Evolutionary conservation across 73 alveolate genomes (phyloP).

Genomic region (Halteria grandinella): DNA sequence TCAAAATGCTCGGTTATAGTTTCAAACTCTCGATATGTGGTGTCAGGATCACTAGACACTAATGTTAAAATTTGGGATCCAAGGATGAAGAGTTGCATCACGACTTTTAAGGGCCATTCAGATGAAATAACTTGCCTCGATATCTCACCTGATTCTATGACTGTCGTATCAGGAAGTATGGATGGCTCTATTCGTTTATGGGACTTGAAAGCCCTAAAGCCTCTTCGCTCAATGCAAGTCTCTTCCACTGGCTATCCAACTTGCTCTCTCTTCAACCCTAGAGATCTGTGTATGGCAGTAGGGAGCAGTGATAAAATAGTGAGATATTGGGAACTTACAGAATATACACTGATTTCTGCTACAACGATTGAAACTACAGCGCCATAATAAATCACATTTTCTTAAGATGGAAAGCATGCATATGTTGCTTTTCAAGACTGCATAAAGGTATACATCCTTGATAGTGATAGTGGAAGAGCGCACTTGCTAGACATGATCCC

Average conservation of each 20-base stretch:
- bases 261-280: conserved; percentile 34
- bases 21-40: no score
- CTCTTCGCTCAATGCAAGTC: no score
- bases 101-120: no score
- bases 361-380: conserved; percentile 17
- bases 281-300: conserved; percentile 42
- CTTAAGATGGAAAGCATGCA: conserved; percentile 22
- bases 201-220: no score
- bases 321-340: conserved; percentile 52
- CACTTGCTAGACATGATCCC: conserved; percentile 39
- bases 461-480: conserved; percentile 1
- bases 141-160: no score
- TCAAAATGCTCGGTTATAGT: no score
- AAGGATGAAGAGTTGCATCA: no score
- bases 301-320: conserved; percentile 30
- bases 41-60: no score
- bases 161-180: no score
- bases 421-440: conserved; percentile 27
- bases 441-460: conserved; percentile 12
- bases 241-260: conserved; percentile 20
- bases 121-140: no score
- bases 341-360: conserved; percentile 1
- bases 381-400: conserved; percentile 5
- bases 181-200: no score
- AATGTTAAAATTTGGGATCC: no score